A percentile compares a stretch with the other conserved stretches of the same genome.
phyloP scores from a whole-genome alignment of 2,329 filamentous ascomycete species.

The Trichoderma sp. region DNA sequence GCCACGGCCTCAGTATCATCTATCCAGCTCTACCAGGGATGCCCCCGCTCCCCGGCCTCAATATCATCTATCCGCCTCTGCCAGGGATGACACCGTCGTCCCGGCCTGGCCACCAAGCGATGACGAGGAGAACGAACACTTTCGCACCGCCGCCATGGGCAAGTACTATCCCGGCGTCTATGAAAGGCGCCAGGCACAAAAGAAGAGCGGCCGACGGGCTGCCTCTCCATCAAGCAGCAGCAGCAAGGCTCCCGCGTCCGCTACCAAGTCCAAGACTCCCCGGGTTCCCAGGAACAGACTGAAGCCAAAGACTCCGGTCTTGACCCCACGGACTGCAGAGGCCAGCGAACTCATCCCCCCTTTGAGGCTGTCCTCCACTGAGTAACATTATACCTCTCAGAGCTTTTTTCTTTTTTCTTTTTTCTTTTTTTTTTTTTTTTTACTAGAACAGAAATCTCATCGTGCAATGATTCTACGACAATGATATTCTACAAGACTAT shows the following conservation, averaged over 20 bases:
- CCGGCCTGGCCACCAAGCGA: background rate
- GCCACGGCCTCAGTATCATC: background rate
- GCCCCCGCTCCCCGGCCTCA: background rate
- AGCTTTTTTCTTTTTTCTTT: too few relatives aligned
- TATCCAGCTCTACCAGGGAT: background rate
- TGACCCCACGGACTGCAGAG: background rate
- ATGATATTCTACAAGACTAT: too few relatives aligned
- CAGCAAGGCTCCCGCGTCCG: slow-evolving; percentile 17
- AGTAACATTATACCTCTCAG: too few relatives aligned
- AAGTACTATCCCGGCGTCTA: slow-evolving; percentile 65
- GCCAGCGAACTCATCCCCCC: background rate
- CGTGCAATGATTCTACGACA: background rate
- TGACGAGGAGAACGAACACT: background rate
- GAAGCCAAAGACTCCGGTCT: background rate
- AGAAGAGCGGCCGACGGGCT: slow-evolving; percentile 19
- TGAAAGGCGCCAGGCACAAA: slow-evolving; percentile 35
- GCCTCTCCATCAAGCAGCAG: slow-evolving; percentile 19
- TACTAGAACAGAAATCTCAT: background rate
- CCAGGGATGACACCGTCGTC: background rate
- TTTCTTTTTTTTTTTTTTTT: too few relatives aligned
- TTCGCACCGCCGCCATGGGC: slow-evolving; percentile 48
- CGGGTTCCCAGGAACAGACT: background rate
- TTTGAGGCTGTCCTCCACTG: background rate
- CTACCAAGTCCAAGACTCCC: background rate
- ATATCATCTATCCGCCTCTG: background rate